A percentile compares a stretch with the other conserved stretches of the same genome.
phyloP scores from a whole-genome alignment of 2,329 filamentous ascomycete genomes.

The Ceratocystis papillata region DNA sequence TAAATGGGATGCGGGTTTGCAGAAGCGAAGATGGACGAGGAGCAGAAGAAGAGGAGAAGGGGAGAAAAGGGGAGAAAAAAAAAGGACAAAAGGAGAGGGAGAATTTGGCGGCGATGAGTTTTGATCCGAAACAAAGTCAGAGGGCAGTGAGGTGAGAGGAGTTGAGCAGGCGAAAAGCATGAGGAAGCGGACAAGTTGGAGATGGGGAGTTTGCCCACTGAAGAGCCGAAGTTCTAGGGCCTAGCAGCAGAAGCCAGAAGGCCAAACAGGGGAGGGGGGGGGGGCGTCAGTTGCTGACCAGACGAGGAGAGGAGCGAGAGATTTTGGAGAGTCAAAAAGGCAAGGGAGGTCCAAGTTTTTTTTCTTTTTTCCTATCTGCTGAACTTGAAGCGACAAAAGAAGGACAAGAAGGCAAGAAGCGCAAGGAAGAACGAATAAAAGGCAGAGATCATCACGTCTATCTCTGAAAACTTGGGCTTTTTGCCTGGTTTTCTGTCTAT shows the following conservation, averaged over 20 bases:
- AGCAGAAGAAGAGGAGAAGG: neutral
- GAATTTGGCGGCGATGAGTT: no score
- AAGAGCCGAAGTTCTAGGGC: no score
- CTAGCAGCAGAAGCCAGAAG: no score
- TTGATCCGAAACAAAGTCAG: no score
- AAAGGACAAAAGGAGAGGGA: neutral
- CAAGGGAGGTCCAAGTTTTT: no score
- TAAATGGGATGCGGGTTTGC: neutral
- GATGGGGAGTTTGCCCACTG: neutral
- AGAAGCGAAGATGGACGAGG: neutral
- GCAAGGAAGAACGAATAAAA: neutral
- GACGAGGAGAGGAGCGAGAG: no score
- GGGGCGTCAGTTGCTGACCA: no score
- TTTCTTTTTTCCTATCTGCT: no score
- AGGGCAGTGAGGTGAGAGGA: no score
- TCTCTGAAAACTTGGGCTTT: neutral
- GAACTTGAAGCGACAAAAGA: neutral
- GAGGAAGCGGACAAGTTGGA: neutral
- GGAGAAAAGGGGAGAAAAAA: neutral
- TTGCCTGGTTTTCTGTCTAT: neutral
- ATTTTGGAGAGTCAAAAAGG: no score
- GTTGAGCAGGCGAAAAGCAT: neutral
- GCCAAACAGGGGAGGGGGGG: no score
- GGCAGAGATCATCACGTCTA: neutral
- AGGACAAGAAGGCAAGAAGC: neutral